phyloP scores from a whole-genome alignment of 805 yeast species.

The Clavispora asparagi region DNA sequence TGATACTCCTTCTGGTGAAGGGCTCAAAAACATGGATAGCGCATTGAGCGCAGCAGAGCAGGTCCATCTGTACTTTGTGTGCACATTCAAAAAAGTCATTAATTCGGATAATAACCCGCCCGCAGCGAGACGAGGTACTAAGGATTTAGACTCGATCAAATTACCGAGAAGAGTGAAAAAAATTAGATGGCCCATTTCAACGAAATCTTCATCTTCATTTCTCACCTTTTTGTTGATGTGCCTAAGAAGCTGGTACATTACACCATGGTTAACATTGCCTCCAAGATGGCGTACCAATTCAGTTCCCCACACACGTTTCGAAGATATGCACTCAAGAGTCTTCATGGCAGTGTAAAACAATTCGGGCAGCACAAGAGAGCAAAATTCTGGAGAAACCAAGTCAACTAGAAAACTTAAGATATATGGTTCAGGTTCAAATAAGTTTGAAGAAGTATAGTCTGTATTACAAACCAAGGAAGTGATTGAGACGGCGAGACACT shows the following conservation, averaged over 20 bases:
- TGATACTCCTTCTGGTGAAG: conserved; percentile 46
- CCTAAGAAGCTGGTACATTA: conserved; percentile 66
- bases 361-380: conserved; percentile 40
- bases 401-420: conserved; percentile 66
- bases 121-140: conserved; percentile 54
- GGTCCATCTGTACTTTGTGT: conserved; percentile 49
- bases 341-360: conserved; percentile 58
- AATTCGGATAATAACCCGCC: conserved; percentile 74
- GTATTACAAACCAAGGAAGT: conserved; percentile 53
- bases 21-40: conserved; percentile 41
- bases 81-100: conserved; percentile 52
- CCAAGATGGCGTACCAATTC: conserved; percentile 75
- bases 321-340: conserved; percentile 64
- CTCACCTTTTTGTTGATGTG: conserved; percentile 49
- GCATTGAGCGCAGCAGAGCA: conserved; percentile 61
- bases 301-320: conserved; percentile 63
- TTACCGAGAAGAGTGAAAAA: conserved; percentile 61
- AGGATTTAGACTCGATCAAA: conserved; percentile 50
- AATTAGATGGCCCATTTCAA: conserved; percentile 43
- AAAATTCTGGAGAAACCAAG: conserved; percentile 61
- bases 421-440: conserved; percentile 69
- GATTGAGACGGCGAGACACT: conserved; percentile 64
- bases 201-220: conserved; percentile 29
- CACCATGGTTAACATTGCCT: conserved; percentile 84
- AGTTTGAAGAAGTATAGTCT: conserved; percentile 54